Percentiles rank a stretch among this genome's conserved stretches.
Conservation (phyloP, 2,329 filamentous ascomycete genomes). For the Hypoxylon sp. region DNA sequence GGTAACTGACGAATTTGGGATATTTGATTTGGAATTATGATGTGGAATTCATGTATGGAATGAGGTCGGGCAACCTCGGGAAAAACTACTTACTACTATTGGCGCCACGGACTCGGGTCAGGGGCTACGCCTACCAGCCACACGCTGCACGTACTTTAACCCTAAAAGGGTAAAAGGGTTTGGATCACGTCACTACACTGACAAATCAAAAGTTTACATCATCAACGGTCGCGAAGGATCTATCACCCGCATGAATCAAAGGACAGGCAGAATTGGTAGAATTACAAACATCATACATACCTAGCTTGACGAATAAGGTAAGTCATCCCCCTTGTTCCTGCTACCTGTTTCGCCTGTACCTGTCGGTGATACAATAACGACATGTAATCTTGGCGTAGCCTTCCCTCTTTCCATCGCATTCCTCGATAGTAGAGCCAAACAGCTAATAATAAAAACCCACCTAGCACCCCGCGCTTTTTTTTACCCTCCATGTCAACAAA, state of each 20-base stretch:
- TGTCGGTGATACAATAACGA: neutral
- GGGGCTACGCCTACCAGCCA: slow-evolving; percentile 16
- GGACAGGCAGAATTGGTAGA: no score
- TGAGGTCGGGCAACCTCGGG: slow-evolving; percentile 12
- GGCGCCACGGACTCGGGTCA: neutral
- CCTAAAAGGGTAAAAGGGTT: neutral
- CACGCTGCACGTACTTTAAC: slow-evolving; percentile 4
- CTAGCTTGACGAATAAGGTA: neutral
- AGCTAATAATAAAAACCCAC: slow-evolving; percentile 22
- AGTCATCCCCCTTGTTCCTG: neutral
- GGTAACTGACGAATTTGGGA: slow-evolving; percentile 1
- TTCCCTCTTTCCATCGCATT: slow-evolving; percentile 16
- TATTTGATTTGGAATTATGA: slow-evolving; percentile 26
- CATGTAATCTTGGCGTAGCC: slow-evolving; percentile 14
- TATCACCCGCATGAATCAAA: slow-evolving; percentile 13
- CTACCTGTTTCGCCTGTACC: neutral
- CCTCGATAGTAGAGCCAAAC: slow-evolving; percentile 10
- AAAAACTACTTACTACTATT: neutral
- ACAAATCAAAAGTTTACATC: slow-evolving; percentile 45
- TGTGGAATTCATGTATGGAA: slow-evolving; percentile 18
- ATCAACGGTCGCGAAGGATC: slow-evolving; percentile 23
- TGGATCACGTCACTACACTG: slow-evolving; percentile 43
- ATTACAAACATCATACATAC: no score
- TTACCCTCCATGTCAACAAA: slow-evolving; percentile 40
- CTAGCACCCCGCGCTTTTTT: slow-evolving; percentile 25